phyloP scores from a whole-genome alignment of 306 rosid species.

The Dryas octopetala region DNA sequence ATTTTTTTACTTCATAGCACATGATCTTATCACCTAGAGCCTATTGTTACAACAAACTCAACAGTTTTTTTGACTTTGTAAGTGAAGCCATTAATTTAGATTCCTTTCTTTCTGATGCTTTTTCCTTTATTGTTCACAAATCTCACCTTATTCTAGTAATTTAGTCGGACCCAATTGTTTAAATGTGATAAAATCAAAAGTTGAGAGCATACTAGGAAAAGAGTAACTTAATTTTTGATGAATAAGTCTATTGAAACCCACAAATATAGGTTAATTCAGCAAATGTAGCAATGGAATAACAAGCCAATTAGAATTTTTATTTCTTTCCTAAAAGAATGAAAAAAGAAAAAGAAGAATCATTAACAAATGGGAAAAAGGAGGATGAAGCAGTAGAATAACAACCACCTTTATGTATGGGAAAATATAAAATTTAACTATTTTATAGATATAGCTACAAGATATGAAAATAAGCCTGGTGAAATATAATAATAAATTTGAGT shows the following conservation, averaged over 20 bases:
- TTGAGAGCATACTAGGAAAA: not conserved
- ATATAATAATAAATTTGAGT: not conserved
- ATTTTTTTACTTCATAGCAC: not conserved
- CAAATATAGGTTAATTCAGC: not conserved
- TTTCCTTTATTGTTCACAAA: not conserved
- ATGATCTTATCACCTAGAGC: not conserved
- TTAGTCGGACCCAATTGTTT: not conserved
- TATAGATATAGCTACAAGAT: not conserved
- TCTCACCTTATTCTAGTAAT: not conserved
- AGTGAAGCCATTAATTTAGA: not conserved
- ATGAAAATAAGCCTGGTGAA: not conserved
- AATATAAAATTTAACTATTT: not conserved
- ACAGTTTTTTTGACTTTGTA: not conserved
- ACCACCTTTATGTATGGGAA: not conserved
- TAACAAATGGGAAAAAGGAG: not conserved
- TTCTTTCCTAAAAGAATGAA: not conserved
- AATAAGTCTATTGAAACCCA: no score
- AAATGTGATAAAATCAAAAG: not conserved
- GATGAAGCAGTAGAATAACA: not conserved
- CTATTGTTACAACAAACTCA: constrained; percentile 1
- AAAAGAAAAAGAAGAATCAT: not conserved
- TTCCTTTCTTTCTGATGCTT: not conserved
- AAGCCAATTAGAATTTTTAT: not conserved
- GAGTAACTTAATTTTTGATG: no score
- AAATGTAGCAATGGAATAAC: not conserved